Base-by-base conservation (phyloP, 2,329 filamentous ascomycete species). In the Phaeoacremonium minimum region DNA sequence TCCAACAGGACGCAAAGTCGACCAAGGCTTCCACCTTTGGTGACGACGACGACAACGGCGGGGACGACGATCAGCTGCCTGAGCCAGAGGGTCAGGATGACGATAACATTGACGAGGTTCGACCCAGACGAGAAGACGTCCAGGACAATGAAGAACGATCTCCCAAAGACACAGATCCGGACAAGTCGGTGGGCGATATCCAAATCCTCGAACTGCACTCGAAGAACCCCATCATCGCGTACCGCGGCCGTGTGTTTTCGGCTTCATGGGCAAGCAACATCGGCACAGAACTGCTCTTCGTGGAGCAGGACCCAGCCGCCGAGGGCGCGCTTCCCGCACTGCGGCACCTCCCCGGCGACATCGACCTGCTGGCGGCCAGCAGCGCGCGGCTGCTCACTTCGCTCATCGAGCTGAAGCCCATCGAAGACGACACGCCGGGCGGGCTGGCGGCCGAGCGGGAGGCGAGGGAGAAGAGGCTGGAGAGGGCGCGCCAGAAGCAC, bases 131-230 rank as follows among this genome's bases (percentile, higher is more conserved):
- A n/a, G 49, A 53, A 17, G 48, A 39, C 13, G 40, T 47, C 20
- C 44, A 46, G 15, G 39, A 37, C 7, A 31, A 31, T 13, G 43
- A 36, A 15, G 43, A 28, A 8, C n/a, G 22, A n/a, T n/a, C n/a
- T n/a, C n/a, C n/a, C n/a, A n/a, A n/a, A n/a, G n/a, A n/a, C n/a
- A n/a, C n/a, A n/a, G n/a, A n/a, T n/a, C 35, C 33, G 26, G 17
- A 38, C 30, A 22, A 36, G 16, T 33, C 31, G 15, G 28, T 44
- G 6, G 42, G 63, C 18, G 62, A 75, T 28, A 75, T 95, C 6
- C 88, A 95, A 53, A 82, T 96, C 34, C 69, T 93, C n/a, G 88
- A 87, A 18, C 71, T 96, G 4, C 85, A 95, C 58, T 83, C 83
- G 2, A 52, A 64, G 3, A 83, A 85, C 33, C 91, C 91, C 0